Evolutionary conservation across 176 grass and related monocot genomes (phyloP).

Genomic region (Eleusine indica): DNA sequence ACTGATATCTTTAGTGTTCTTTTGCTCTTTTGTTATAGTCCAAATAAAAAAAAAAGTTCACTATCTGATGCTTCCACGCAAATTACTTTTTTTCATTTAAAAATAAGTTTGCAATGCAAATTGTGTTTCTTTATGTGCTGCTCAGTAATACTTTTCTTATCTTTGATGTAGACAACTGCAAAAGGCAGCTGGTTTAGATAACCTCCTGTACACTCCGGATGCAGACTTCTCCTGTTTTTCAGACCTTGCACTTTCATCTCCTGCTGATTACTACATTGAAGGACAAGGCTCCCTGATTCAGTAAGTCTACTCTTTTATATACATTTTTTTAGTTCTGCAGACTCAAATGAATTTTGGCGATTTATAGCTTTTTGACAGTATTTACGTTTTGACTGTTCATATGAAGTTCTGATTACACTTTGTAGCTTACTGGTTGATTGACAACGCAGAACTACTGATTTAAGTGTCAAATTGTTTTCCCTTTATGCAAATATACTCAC

Average conservation of each 20-base stretch:
- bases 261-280: slow-evolving; percentile 93
- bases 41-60: background rate
- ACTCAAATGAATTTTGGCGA: background rate
- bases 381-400: slow-evolving; percentile 1
- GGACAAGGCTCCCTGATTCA: slow-evolving; percentile 98
- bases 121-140: background rate
- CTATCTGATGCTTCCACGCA: background rate
- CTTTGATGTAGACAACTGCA: slow-evolving; percentile 69
- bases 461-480: background rate
- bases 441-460: slow-evolving; percentile 7
- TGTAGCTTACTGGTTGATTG: slow-evolving; percentile 4
- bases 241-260: slow-evolving; percentile 95
- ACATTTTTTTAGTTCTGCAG: background rate
- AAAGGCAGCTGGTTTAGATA: slow-evolving; percentile 86
- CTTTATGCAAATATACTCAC: slow-evolving; percentile 24
- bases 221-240: slow-evolving; percentile 96
- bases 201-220: slow-evolving; percentile 96
- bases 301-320: slow-evolving; percentile 59
- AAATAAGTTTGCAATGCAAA: slow-evolving; percentile 4
- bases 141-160: slow-evolving; percentile 18
- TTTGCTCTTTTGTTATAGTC: background rate
- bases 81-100: slow-evolving; percentile 4
- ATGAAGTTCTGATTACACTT: background rate
- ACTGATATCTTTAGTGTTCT: slow-evolving; percentile 3
- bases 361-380: background rate